phyloP scores from a whole-genome alignment of 192 early-diverging fungal species.

The Blastocladiella britannica region DNA sequence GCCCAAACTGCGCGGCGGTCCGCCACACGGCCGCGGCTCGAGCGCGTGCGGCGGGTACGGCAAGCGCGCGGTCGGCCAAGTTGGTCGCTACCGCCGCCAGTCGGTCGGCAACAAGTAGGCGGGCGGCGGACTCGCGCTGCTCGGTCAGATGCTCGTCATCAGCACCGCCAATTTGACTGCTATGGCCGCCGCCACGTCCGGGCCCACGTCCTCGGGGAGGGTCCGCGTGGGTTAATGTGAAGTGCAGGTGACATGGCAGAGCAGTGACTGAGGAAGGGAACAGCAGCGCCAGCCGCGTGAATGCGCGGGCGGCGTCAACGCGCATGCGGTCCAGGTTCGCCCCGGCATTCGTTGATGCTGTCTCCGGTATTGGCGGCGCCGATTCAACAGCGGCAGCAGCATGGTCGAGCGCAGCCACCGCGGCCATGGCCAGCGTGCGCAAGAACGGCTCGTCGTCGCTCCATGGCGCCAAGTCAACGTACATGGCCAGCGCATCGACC shows the following conservation, averaged over 20 bases:
- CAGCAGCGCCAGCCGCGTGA: too few relatives aligned
- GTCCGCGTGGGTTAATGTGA: too few relatives aligned
- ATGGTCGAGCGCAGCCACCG: not conserved
- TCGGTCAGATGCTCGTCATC: not conserved
- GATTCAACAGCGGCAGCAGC: not conserved
- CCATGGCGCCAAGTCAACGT: too few relatives aligned
- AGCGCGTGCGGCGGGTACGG: not conserved
- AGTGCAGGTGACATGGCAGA: too few relatives aligned
- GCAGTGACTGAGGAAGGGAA: too few relatives aligned
- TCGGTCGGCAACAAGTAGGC: not conserved
- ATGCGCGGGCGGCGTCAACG: not conserved
- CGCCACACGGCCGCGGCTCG: not conserved
- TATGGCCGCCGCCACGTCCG: not conserved
- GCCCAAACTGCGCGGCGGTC: too few relatives aligned
- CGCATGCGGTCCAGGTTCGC: not conserved
- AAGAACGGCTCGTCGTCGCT: not conserved
- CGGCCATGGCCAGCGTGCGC: not conserved
- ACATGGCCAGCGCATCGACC: too few relatives aligned
- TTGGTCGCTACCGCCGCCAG: not conserved
- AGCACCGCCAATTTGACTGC: not conserved
- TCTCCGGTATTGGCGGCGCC: not conserved
- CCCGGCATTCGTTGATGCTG: not conserved
- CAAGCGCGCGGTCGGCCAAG: not conserved
- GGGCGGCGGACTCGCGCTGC: not conserved
- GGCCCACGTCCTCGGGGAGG: not conserved